Evolutionary conservation across 2,329 filamentous ascomycete genomes (phyloP).

Genomic region (Teratosphaeria gauchensis): DNA sequence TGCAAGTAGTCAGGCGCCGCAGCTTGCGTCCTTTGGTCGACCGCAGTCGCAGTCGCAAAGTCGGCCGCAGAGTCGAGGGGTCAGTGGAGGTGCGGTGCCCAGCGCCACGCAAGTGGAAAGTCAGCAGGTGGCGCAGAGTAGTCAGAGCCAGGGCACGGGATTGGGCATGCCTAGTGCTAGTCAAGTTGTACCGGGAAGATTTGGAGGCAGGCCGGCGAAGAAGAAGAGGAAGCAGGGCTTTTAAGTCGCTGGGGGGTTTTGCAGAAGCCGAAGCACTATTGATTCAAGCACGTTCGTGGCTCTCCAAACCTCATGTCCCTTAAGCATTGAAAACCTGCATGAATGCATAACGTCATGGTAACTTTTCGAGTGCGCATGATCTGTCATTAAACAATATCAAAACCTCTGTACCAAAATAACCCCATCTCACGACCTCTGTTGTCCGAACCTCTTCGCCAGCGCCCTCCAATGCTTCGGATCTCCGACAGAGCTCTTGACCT

Average conservation of each 20-base stretch:
- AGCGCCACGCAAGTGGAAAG: slow-evolving; percentile 6
- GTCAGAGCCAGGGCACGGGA: slow-evolving; percentile 18
- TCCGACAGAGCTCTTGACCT: slow-evolving; percentile 44
- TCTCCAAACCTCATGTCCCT: too few relatives aligned
- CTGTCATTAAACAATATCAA: too few relatives aligned
- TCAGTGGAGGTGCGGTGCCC: neutral
- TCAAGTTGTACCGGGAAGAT: slow-evolving; percentile 24
- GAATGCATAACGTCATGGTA: too few relatives aligned
- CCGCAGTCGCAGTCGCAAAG: slow-evolving; percentile 1
- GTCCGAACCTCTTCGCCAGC: slow-evolving; percentile 33
- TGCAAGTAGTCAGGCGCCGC: slow-evolving; percentile 22
- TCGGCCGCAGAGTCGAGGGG: slow-evolving; percentile 2
- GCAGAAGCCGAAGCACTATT: too few relatives aligned
- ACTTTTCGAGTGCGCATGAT: too few relatives aligned
- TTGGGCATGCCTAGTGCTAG: slow-evolving; percentile 17
- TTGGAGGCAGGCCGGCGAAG: slow-evolving; percentile 29
- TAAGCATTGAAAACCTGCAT: too few relatives aligned
- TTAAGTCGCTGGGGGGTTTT: slow-evolving; percentile 6
- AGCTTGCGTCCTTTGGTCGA: slow-evolving; percentile 22
- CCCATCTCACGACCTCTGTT: neutral
- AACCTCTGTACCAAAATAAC: too few relatives aligned
- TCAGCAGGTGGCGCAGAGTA: slow-evolving; percentile 8
- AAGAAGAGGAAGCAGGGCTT: slow-evolving; percentile 34
- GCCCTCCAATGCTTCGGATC: slow-evolving; percentile 49
- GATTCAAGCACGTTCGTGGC: too few relatives aligned